A percentile compares a stretch with the other conserved stretches of the same genome.
These are phyloP conservation scores for Hsuehochloa calcarea DNA, from an alignment of 176 grass and related monocot species.

Conservation along the genomic window DNA sequence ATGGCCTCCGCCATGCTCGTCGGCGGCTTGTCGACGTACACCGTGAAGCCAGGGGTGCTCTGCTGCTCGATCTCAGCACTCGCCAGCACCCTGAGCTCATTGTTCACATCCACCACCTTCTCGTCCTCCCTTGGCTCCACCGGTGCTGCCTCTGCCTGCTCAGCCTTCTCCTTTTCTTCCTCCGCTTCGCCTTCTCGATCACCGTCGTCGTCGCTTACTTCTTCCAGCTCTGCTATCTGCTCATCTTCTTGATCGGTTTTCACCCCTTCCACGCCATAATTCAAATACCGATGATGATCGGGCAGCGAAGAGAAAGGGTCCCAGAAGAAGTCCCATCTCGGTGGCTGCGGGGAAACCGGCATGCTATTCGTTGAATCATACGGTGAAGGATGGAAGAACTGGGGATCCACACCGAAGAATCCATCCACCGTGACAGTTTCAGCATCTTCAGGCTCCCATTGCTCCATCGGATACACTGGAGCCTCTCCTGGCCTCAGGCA, in stretches of 20 bases:
- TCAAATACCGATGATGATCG: background rate
- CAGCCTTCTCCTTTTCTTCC: background rate
- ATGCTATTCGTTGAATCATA: background rate
- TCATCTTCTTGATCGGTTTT: background rate
- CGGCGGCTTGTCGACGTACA: slow-evolving; percentile 59
- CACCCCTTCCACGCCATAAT: slow-evolving; percentile 22
- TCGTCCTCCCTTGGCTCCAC: background rate
- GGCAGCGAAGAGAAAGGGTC: slow-evolving; percentile 54
- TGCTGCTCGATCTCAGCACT: slow-evolving; percentile 46
- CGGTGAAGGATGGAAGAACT: slow-evolving; percentile 21
- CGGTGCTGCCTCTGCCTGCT: background rate
- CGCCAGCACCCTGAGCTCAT: slow-evolving; percentile 37
- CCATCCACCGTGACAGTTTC: slow-evolving; percentile 45
- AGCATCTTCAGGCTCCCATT: slow-evolving; percentile 42
- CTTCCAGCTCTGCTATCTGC: slow-evolving; percentile 46
- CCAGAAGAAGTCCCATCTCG: slow-evolving; percentile 43
- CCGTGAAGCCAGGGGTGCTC: slow-evolving; percentile 58
- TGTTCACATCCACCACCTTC: slow-evolving; percentile 34
- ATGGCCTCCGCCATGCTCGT: slow-evolving; percentile 72
- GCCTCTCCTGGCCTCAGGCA: slow-evolving; percentile 26
- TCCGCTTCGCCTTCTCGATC: background rate
- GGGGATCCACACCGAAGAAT: slow-evolving; percentile 41
- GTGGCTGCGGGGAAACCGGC: slow-evolving; percentile 8
- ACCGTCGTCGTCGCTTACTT: slow-evolving; percentile 2
- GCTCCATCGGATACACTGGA: slow-evolving; percentile 46